Base-by-base conservation (phyloP, 2,329 filamentous ascomycete genomes). In the Pseudogymnoascus sp. region DNA sequence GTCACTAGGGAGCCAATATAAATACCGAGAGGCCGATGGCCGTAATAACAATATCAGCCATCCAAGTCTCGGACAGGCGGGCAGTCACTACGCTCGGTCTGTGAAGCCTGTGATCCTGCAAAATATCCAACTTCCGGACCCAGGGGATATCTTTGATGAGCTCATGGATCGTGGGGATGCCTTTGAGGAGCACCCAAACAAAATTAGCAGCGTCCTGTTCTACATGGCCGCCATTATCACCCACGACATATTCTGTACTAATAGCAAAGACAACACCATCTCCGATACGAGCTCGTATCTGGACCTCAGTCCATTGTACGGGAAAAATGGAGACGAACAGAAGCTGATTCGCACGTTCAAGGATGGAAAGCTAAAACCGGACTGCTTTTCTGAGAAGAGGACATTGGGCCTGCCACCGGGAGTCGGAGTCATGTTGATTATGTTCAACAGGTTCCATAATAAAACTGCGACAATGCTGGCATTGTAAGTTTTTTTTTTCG, bases 381-480 rank as follows among this genome's bases (percentile, higher is more conserved):
- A 93, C 69, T 78, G 80, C 6, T 93, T 89, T 67, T 84, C 87
- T 2, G 88, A 91, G 70, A 86, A 86, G 74, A 82, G 89, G 62
- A 77, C 92, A 1, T 75, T 88, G 23, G 87, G 84, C 8, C 87
- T 90, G 70, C 90, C 89, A 0, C 87, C 90, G 0, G 88, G 89
- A 11, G 88, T 89, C 4, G 82, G 85, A 63, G 86, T 90, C 4
- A 70, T 93, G 2, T 76, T 93, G 28, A 82, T 93, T 74, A 91
- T 92, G 89, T 88, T 91, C 76, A 89, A 88, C 70, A 76, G 86
- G 59, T 96, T 95, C 76, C 93, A 97, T 76, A 97, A 97, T 75
- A 83, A 95, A 67, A 85, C 92, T 0, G 92, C 90, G 1, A 83
- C 86, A 62, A 89, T 93, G 65, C 78, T 97, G 16, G 89, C 89